Conservation (phyloP, 2,329 filamentous ascomycete genomes). For the Cladosporium sp. region DNA sequence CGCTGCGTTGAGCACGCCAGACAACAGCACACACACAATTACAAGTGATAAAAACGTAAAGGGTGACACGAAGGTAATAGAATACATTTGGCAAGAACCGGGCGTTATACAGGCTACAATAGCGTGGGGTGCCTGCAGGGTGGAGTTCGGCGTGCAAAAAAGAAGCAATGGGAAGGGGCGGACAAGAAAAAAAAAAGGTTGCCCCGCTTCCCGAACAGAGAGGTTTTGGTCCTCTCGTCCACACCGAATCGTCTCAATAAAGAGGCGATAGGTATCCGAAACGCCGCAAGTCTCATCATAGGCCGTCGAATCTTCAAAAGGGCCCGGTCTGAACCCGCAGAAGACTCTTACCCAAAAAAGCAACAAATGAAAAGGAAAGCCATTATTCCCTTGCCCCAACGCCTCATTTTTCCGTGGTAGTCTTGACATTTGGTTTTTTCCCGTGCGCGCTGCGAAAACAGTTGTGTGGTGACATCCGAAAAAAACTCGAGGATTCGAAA, state of each 20-base stretch:
- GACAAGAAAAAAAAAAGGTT: neutral
- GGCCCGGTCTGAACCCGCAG: neutral
- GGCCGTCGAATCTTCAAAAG: neutral
- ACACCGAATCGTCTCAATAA: neutral
- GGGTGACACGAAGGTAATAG: conserved; percentile 2
- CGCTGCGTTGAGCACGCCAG: neutral
- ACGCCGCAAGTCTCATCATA: conserved; percentile 2
- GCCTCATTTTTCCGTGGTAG: conserved; percentile 6
- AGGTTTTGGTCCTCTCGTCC: neutral
- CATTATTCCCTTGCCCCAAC: neutral
- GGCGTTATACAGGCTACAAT: conserved; percentile 11
- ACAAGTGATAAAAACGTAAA: neutral
- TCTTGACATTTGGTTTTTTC: conserved; percentile 6
- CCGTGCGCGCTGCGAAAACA: conserved; percentile 1
- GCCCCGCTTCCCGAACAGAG: neutral
- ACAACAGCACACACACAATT: neutral
- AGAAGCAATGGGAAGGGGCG: neutral
- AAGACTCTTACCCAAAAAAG: neutral
- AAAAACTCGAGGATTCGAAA: neutral
- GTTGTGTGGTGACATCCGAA: conserved; percentile 4
- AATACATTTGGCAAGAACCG: conserved; percentile 13
- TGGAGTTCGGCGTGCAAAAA: neutral
- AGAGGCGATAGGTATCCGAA: neutral
- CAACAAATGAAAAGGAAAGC: neutral
- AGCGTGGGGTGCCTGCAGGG: neutral